A percentile compares a stretch with the other conserved stretches of the same genome.
These are phyloP conservation scores for Oemleria cerasiformis DNA, from an alignment of 306 rosid genomes.

Conservation along the genomic window DNA sequence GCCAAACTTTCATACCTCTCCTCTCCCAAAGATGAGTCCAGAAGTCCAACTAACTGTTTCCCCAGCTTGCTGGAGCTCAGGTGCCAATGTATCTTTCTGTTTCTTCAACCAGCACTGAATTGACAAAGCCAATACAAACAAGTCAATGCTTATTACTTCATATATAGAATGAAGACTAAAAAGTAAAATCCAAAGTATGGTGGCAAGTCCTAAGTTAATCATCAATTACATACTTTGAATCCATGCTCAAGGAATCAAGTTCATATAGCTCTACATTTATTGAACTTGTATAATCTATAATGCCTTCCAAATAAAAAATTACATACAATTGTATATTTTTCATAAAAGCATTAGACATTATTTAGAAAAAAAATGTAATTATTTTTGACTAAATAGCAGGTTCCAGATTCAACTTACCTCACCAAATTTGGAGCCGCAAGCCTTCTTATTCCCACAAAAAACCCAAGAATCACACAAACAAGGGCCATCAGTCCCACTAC, in stretches of 20 bases:
- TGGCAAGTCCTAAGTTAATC: no score
- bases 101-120: conserved; percentile 99
- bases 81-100: conserved; percentile 76
- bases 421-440: conserved; percentile 80
- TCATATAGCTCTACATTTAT: neutral
- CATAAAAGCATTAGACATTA: neutral
- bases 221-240: neutral
- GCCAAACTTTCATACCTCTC: conserved; percentile 55
- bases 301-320: neutral
- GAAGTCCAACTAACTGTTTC: conserved; percentile 72
- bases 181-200: neutral
- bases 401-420: conserved; percentile 49
- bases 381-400: neutral
- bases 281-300: neutral
- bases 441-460: conserved; percentile 63
- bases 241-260: neutral
- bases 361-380: neutral
- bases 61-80: conserved; percentile 56
- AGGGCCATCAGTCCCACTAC: conserved; percentile 82
- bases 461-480: conserved; percentile 92
- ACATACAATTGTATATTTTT: neutral
- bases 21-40: conserved; percentile 85
- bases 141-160: neutral
- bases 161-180: neutral
- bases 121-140: conserved; percentile 19